These are phyloP conservation scores for Nannizziopsis barbatae DNA, from an alignment of 2,329 filamentous ascomycete genomes.

Conservation along the genomic window DNA sequence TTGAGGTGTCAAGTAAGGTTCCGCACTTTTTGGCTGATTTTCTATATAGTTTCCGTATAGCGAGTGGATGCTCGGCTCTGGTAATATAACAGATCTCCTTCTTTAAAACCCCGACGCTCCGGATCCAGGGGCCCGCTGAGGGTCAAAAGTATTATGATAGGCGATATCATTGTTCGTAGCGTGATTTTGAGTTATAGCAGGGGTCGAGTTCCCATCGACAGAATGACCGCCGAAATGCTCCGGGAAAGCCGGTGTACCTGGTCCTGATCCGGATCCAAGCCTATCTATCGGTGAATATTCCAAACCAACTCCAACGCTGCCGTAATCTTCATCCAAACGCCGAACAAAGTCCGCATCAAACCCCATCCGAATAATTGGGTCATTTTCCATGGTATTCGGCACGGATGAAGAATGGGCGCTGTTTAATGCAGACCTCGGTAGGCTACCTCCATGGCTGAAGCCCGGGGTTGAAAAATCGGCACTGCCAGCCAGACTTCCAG, in stretches of 20 bases:
- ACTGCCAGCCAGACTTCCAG: constrained; percentile 25
- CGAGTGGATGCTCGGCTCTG: neutral
- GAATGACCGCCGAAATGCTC: neutral
- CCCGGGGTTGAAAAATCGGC: constrained; percentile 20
- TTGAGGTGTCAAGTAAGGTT: too few relatives aligned
- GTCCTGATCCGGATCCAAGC: constrained; percentile 4
- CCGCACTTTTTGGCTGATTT: too few relatives aligned
- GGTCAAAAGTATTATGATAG: constrained; percentile 6
- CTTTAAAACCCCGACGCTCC: neutral
- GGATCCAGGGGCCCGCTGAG: constrained; percentile 6
- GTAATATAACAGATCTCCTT: neutral
- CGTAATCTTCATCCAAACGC: constrained; percentile 27
- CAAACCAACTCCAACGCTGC: constrained; percentile 26
- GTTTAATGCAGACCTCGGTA: constrained; percentile 5
- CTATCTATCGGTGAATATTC: constrained; percentile 21
- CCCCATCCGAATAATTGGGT: constrained; percentile 30
- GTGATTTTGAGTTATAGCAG: neutral
- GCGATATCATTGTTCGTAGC: neutral
- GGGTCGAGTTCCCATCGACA: constrained; percentile 1
- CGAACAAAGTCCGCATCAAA: constrained; percentile 32
- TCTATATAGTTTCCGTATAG: too few relatives aligned
- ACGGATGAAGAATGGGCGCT: constrained; percentile 23
- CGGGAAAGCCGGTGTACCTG: neutral
- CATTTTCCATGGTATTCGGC: constrained; percentile 21
- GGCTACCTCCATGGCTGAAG: constrained; percentile 6